Evolutionary conservation across 1,284 basidiomycete species (phyloP), one percentile per base, ranked within the genome.

Genomic region (Ceratobasidium sp.): DNA sequence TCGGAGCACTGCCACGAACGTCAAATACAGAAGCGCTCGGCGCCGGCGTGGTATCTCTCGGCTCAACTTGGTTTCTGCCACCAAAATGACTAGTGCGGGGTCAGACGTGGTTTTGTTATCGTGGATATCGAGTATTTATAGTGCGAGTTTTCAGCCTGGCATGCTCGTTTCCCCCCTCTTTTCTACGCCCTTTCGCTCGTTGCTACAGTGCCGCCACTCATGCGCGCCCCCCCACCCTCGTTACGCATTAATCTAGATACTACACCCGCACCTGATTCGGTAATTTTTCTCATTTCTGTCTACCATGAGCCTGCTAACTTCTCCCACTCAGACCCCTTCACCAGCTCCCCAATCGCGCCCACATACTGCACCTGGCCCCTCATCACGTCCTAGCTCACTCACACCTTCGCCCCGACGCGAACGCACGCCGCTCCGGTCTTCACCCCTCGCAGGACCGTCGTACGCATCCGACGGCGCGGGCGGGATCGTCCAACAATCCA

Each of bases 391-490:
- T n/a, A 5, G 37, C n/a, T 61, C 58, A 27, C 58, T 39, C 34
- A 5, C 37, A 24, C 58, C 58, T 39, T 73, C 69, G 0, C 34
- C 48, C 19, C 41, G 69, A 39, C 69, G 69, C 13, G 58, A 73
- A 31, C 56, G 69, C 27, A 46, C 56, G 2, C 69, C 43, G 4
- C 69, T 73, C 14, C 58, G 69, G 22, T 73, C 69, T 3, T 73
- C 69, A 1, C 69, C 69, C 1, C 69, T 73, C 14, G 69, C 69
- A 8, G 69, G 69, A 11, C 58, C 46, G 2, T 73, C 69, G 22
- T 73, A 62, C 34, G 58, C 69, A 13, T 48, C 69, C 11, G 69
- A 73, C 14, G 48, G 46, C 2, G 58, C 24, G 24, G 69, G 69
- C 9, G 48, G 59, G 8, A 46, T 73, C 1, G 48, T 73, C 9